Base-by-base conservation (phyloP, 495 filamentous ascomycete species). In the Parachaetomium inaequale region DNA sequence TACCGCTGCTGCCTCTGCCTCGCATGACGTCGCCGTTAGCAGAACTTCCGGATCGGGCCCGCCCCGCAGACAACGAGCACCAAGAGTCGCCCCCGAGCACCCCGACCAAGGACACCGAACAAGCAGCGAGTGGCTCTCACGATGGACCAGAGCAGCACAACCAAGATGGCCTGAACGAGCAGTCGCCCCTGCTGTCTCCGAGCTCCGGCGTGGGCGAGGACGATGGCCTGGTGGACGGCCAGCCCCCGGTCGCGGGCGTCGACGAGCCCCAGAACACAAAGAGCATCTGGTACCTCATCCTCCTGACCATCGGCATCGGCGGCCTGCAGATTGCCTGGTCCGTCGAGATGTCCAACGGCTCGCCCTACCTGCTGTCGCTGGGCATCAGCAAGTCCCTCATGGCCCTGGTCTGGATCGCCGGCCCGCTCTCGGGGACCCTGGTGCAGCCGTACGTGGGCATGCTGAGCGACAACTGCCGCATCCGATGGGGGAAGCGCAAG, bases 371-470 rank as follows among this genome's bases (percentile, higher is more conserved):
- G 26, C 69, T 85, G 31, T 93, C 90, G 7, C 84, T 97, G 19
- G 92, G 92, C 7, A 80, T 97, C 75, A 94, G 88, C 81, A 97
- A 97, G 74, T 88, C 92, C 36, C 76, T 96, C n/a, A 87, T 96
- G 75, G 92, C 92, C 17, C 81, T 96, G 59, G 92, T 96, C 26
- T 97, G 92, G 92, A 92, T 97, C 63, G 92, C 92, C 10, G 91
- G 92, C 4, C 92, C 92, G 5, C 78, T 97, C 26, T 91, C 91
- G 2, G 92, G 92, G 14, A 85, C 85, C 2, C 77, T 97, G 38
- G 92, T 97, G 21, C 92, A 97, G 76, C 92, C 92, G n/a, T 95
- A 95, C 69, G 85, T 97, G 26, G 92, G 92, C 55, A 92, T 96
- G 69, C 82, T 89, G 66, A 95, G 91, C 68, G 92, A 97, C 66